Conservation (phyloP, 768 basidiomycete species). For the Podaxis sp. region DNA sequence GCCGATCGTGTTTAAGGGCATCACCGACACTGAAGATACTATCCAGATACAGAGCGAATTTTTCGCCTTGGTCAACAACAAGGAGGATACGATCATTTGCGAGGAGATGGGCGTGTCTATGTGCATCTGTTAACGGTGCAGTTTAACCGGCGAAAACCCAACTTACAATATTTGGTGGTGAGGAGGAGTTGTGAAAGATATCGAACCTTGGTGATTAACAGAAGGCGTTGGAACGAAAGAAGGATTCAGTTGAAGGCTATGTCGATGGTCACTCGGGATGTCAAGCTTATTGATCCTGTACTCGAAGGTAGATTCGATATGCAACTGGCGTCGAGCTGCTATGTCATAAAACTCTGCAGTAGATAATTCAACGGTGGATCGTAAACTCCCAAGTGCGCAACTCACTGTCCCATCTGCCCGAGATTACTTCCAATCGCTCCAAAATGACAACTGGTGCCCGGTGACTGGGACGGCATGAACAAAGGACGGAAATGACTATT, state of each 20-base stretch:
- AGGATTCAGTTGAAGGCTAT: conserved; percentile 27
- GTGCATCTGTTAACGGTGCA: neutral
- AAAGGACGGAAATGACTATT: neutral
- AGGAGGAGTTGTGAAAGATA: conserved; percentile 22
- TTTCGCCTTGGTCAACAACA: conserved; percentile 29
- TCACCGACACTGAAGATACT: conserved; percentile 22
- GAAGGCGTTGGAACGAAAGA: conserved; percentile 28
- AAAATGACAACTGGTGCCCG: neutral
- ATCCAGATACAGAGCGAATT: conserved; percentile 37
- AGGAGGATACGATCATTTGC: conserved; percentile 36
- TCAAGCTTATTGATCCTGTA: conserved; percentile 29
- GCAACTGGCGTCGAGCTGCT: conserved; percentile 5
- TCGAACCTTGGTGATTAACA: neutral
- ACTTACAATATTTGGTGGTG: conserved; percentile 28
- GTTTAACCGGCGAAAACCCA: neutral
- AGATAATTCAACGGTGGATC: neutral
- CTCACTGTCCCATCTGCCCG: neutral
- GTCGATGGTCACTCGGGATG: conserved; percentile 31
- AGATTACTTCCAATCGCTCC: neutral
- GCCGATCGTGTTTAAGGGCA: conserved; percentile 21
- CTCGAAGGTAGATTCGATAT: conserved; percentile 18
- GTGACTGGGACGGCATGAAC: too few species aligned
- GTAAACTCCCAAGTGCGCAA: neutral
- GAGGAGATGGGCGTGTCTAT: conserved; percentile 33
- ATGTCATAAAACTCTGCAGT: neutral